phyloP scores from a whole-genome alignment of 441 rosid species.

The Gossypium trilobum region DNA sequence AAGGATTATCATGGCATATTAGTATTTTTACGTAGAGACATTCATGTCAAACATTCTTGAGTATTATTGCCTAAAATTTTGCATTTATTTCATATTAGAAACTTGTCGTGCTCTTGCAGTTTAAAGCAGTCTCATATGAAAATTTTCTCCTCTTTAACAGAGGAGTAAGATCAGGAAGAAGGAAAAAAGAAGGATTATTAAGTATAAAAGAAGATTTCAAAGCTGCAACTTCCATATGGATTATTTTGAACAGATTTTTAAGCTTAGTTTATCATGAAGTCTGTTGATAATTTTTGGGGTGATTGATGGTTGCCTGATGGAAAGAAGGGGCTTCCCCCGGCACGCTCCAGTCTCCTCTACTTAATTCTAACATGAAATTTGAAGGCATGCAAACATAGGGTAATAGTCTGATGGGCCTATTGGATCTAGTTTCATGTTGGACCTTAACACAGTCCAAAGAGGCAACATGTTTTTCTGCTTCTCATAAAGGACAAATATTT shows the following conservation, averaged over 20 bases:
- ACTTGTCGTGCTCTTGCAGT: background rate
- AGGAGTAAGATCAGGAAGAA: too few species aligned
- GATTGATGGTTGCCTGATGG: background rate
- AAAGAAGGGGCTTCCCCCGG: too few species aligned
- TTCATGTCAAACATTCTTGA: background rate
- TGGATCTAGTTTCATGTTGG: background rate
- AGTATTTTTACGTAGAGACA: background rate
- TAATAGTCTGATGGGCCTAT: background rate
- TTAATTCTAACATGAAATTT: too few species aligned
- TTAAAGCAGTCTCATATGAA: background rate
- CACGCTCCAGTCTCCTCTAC: too few species aligned
- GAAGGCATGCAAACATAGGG: too few species aligned
- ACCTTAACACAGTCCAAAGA: background rate
- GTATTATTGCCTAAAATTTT: background rate
- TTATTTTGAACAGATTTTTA: background rate
- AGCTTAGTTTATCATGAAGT: background rate
- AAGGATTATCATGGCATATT: background rate
- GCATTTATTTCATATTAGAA: background rate
- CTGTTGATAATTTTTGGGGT: background rate
- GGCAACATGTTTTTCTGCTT: background rate
- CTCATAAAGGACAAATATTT: too few species aligned
- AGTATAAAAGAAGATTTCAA: too few species aligned
- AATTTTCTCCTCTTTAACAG: too few species aligned
- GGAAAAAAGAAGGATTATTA: too few species aligned
- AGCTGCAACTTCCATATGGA: background rate